Conservation (phyloP, 2,329 filamentous ascomycete species). For the Zasmidium citrigriseum region DNA sequence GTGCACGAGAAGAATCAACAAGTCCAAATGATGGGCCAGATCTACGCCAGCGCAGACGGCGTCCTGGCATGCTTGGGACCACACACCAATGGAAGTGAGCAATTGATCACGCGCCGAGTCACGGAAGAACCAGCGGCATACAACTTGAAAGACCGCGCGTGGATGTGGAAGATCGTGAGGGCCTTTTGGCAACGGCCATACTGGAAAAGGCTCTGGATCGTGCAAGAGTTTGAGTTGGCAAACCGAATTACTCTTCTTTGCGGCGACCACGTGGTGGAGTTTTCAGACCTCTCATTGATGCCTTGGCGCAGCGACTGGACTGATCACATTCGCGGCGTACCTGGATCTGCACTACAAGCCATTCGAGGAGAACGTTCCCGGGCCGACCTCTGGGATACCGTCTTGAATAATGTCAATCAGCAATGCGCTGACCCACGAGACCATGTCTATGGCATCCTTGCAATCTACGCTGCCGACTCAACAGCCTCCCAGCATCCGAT, state of each 20-base stretch:
- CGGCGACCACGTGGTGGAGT: too few species aligned
- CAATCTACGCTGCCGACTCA: neutral
- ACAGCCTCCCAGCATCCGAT: neutral
- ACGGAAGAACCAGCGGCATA: too few species aligned
- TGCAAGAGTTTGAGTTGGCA: slow-evolving; percentile 4
- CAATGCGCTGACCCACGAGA: neutral
- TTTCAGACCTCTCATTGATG: too few species aligned
- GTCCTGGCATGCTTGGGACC: slow-evolving; percentile 3
- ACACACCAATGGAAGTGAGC: neutral
- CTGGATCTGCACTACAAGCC: too few species aligned
- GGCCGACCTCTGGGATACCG: neutral
- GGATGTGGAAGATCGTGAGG: too few species aligned
- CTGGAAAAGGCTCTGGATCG: slow-evolving; percentile 1
- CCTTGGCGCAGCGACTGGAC: too few species aligned
- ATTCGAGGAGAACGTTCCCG: too few species aligned
- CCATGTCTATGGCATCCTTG: neutral
- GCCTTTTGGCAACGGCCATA: too few species aligned
- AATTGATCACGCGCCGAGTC: neutral
- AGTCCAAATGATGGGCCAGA: slow-evolving; percentile 14
- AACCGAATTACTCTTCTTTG: too few species aligned
- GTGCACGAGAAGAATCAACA: slow-evolving; percentile 13
- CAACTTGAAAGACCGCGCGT: too few species aligned
- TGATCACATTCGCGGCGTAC: too few species aligned
- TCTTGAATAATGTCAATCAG: neutral
- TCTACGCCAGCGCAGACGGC: slow-evolving; percentile 9